Evolutionary conservation across 2,329 filamentous ascomycete species (phyloP).

Genomic region (Didymella glomerata): DNA sequence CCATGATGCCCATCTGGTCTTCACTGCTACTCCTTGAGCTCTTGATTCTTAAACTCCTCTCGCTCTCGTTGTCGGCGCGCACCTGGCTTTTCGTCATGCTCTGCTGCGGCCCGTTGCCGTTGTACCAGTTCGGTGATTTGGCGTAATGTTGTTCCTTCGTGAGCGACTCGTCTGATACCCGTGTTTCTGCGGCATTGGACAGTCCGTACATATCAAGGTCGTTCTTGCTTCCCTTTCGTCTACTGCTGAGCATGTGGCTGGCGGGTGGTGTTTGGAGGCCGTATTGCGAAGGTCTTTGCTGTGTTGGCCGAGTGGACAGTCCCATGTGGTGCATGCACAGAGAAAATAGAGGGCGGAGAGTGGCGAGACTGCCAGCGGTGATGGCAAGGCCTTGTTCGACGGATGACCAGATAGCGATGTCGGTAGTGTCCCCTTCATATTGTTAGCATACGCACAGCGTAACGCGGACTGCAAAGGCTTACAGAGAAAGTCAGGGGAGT

Average conservation of each 20-base stretch:
- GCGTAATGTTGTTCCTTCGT: constrained; percentile 1
- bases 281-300: constrained; percentile 34
- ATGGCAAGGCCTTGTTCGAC: constrained; percentile 51
- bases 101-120: constrained; percentile 13
- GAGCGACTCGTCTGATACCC: constrained; percentile 25
- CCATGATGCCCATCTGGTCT: constrained; percentile 42
- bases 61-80: constrained; percentile 32
- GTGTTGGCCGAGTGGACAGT: constrained; percentile 33
- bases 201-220: constrained; percentile 36
- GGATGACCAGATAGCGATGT: constrained; percentile 50
- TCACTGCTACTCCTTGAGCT: constrained; percentile 31
- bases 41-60: constrained; percentile 35
- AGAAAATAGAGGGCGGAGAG: constrained; percentile 46
- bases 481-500: constrained; percentile 47
- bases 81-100: constrained; percentile 25
- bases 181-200: constrained; percentile 29
- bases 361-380: constrained; percentile 47
- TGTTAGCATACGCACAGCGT: constrained; percentile 9
- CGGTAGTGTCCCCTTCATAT: constrained; percentile 40
- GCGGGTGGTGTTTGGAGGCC: constrained; percentile 29
- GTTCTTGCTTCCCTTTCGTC: constrained; percentile 29
- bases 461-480: not conserved
- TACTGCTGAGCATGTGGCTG: constrained; percentile 19
- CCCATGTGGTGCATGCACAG: constrained; percentile 38
- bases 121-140: constrained; percentile 30